Evolutionary conservation across 345 rosid species (phyloP).

Genomic region (Limnanthes douglasii): DNA sequence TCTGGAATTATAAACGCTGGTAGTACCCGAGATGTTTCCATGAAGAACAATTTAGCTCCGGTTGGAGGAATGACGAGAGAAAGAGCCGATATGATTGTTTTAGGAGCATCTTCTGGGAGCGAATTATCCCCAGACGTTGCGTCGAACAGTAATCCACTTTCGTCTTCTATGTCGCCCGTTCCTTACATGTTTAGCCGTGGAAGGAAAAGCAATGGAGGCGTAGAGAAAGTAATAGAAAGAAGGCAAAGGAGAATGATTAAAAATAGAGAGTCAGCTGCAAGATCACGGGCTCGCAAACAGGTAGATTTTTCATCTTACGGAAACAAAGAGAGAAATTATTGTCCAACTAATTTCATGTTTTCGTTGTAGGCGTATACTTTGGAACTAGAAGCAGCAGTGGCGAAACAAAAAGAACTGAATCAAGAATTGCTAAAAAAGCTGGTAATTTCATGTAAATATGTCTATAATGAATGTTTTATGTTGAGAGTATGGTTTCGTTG

Average conservation of each 20-base stretch:
- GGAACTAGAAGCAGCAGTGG: conserved; percentile 91
- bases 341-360: conserved; percentile 1
- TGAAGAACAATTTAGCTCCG: conserved; percentile 31
- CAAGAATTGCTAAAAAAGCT: conserved; percentile 62
- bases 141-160: conserved; percentile 54
- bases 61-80: conserved; percentile 31
- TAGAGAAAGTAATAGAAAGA: conserved; percentile 95
- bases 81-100: conserved; percentile 32
- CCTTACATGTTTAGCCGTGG: conserved; percentile 74
- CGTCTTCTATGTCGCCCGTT: conserved; percentile 67
- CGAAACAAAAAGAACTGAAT: conserved; percentile 65
- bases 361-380: conserved; percentile 69
- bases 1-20: conserved; percentile 14
- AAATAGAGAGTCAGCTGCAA: conserved; percentile 97
- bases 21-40: conserved; percentile 35
- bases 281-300: conserved; percentile 99
- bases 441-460: too few species aligned
- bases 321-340: background rate
- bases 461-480: background rate
- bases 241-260: conserved; percentile 98
- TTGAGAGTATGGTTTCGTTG: background rate
- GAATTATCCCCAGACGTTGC: conserved; percentile 68
- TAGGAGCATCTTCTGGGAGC: conserved; percentile 51
- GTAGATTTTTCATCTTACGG: conserved; percentile 19
- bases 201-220: conserved; percentile 42